Base-by-base conservation (phyloP, 306 rosid genomes). In the Trifolium fragiferum region DNA sequence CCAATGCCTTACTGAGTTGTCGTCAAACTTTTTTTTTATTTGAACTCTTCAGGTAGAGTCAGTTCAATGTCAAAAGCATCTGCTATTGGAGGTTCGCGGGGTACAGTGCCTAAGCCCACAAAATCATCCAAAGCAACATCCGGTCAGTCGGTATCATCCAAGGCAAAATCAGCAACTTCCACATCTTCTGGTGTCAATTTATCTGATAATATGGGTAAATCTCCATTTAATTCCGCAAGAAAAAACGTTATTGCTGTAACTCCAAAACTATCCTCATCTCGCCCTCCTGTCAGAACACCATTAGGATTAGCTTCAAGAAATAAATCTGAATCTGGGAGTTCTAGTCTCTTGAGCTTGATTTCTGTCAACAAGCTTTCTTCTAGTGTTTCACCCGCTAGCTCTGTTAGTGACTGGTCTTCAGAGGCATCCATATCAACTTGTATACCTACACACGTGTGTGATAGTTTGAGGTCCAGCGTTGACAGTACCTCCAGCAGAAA, bases 341-440 rank as follows among this genome's bases (percentile, higher is more conserved):
- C 86, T 47, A 80, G 80, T 70, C 76, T 86, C 77, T 77, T 88
- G 27, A 50, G 84, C 72, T 60, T 72, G 81, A 79, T 81, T 74
- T 82, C 92, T 73, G 81, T 44, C 66, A 53, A 80, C 68, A 90
- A 85, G 82, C 84, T 81, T 53, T 79, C 87, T 66, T 82, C 97
- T 66, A 85, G 87, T 75, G 60, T 78, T 72, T 92, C 99, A 70
- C 96, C 99, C 21, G 90, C 96, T 40, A 84, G 90, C 87, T 92
- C 99, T 76, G 74, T 89, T 70, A 89, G 97, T 81, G 98, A 93
- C 53, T 86, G 93, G 96, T 95, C 98, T 66, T 87, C 89, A 16
- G 99, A 87, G 83, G 89, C 92, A 14, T 84, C 85, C 1, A 76
- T 94, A 10, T 84, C 98, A 84, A 68, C 76, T 82, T 87, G 83